Conservation (phyloP, 768 basidiomycete species). For the Boletus bicolor region DNA sequence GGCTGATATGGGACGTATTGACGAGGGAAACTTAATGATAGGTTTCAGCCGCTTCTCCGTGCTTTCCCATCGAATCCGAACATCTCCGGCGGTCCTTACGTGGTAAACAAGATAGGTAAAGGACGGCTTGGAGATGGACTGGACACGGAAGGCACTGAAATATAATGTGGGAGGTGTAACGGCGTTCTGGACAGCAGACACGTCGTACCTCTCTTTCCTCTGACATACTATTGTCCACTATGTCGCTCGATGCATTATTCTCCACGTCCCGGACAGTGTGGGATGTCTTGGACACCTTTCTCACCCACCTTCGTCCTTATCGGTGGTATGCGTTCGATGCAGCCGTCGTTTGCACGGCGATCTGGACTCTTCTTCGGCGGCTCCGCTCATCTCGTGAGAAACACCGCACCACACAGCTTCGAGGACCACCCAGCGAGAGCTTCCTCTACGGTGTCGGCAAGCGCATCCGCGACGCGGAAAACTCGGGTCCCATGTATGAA, state of each 20-base stretch:
- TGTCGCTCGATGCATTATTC: background rate
- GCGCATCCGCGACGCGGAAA: background rate
- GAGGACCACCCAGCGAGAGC: slow-evolving; percentile 18
- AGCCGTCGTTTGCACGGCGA: background rate
- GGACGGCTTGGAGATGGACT: background rate
- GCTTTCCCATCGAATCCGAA: too few relatives aligned
- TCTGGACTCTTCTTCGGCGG: slow-evolving; percentile 12
- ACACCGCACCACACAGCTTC: slow-evolving; percentile 12
- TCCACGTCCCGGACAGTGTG: background rate
- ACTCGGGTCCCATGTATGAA: slow-evolving; percentile 17
- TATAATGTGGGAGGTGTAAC: background rate
- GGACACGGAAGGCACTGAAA: background rate
- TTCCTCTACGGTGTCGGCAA: slow-evolving; percentile 18
- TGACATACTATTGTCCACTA: background rate
- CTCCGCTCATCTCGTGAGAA: background rate
- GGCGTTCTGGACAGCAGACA: background rate
- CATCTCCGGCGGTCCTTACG: too few relatives aligned
- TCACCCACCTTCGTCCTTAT: background rate
- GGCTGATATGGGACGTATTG: too few relatives aligned
- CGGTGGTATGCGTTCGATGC: background rate
- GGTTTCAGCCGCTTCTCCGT: too few relatives aligned
- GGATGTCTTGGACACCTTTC: background rate
- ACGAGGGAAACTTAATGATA: too few relatives aligned
- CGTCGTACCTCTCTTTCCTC: background rate
- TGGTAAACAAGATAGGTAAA: background rate